Base-by-base conservation (phyloP, 2,329 filamentous ascomycete genomes). In the Ophiocordyceps camponoti-saundersi region DNA sequence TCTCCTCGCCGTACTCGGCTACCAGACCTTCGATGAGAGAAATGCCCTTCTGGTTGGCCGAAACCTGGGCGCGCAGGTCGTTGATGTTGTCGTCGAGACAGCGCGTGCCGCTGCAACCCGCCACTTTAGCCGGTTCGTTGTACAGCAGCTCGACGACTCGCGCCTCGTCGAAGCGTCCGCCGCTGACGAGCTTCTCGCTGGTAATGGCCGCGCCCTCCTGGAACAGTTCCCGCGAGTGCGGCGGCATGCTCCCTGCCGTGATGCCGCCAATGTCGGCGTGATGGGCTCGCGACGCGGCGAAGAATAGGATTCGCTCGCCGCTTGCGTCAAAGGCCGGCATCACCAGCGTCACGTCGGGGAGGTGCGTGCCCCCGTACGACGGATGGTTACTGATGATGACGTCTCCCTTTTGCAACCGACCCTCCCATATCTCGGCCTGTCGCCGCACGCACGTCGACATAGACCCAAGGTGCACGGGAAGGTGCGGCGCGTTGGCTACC, bases 21-120 rank as follows among this genome's bases (percentile, higher is more conserved):
- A 89, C 86, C 2, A 90, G 66, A 0, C 73, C 70, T 42, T 72
- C 74, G 52, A 89, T 86, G 18, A 90, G 68, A 40, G 76, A 77
- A 55, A 90, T 90, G 10, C 87, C 87, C 54, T 88, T 88, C 55
- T 87, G 82, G 56, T 94, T 93, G 13, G 86, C 85, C 0, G 87
- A 85, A 13, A 92, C 81, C 59, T 93, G 86, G 0, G 87, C 87
- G 61, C 89, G 88, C 40, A 94, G 70, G 58, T 93, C 87, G 46
- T 86, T 89, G 52, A 93, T 70, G 58, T 93, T 93, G 61, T 94
- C 87, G 11, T 76, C 79, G 1, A 93, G 68, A 57, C 85, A 87
- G 42, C 86, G 70, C 0, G 86, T 89, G 2, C 85, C 86, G 47
- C 76, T 80, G 64, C 85, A 92, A 1, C 83, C 86, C 0, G 80